Evolutionary conservation across 2,329 filamentous ascomycete genomes (phyloP).

Genomic region (Endothia cerciana): DNA sequence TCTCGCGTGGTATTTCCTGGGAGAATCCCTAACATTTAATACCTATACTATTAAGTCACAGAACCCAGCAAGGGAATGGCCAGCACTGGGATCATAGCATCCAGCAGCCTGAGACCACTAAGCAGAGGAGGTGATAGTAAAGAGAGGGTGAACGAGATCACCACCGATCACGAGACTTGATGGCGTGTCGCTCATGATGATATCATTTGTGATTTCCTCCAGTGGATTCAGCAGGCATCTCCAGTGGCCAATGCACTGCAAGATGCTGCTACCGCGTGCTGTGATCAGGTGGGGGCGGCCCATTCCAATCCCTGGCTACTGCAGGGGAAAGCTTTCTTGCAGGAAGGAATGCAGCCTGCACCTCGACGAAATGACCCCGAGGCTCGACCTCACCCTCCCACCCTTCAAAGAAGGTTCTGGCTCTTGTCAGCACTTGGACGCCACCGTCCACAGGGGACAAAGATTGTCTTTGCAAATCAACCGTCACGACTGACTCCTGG

Average conservation of each 20-base stretch:
- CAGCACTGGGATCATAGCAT: background rate
- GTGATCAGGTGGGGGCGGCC: constrained; percentile 4
- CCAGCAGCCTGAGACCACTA: background rate
- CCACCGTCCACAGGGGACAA: constrained; percentile 1
- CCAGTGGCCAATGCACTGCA: constrained; percentile 17
- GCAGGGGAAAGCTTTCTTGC: constrained; percentile 9
- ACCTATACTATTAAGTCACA: background rate
- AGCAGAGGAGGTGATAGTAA: background rate
- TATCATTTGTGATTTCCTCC: constrained; percentile 4
- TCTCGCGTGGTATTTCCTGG: background rate
- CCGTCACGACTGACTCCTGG: background rate
- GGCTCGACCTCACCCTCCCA: background rate
- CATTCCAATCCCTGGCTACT: constrained; percentile 1
- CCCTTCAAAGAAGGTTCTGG: background rate
- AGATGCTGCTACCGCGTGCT: constrained; percentile 3
- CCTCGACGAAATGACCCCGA: background rate
- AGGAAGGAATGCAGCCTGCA: background rate
- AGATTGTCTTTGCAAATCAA: background rate
- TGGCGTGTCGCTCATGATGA: background rate
- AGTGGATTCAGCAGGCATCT: constrained; percentile 4
- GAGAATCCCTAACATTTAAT: background rate
- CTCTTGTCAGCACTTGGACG: background rate
- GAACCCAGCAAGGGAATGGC: background rate
- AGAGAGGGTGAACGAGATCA: background rate
- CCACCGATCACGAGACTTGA: constrained; percentile 1